Conservation (phyloP, 805 yeast species). For the Monosporozyma unispora region DNA sequence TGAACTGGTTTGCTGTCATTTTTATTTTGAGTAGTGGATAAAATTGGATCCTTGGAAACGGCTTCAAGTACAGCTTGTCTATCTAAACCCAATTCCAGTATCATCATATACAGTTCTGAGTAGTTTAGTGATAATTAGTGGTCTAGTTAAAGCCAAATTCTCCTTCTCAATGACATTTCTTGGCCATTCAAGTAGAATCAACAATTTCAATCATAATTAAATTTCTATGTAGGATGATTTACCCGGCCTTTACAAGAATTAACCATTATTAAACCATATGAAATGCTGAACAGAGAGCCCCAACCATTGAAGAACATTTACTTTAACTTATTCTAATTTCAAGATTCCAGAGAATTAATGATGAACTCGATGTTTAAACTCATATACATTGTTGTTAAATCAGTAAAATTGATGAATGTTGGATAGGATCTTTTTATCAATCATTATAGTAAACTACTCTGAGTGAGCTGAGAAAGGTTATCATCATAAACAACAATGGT, state of each 20-base stretch:
- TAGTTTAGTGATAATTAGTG: too few species aligned
- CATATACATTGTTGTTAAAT: constrained; percentile 9
- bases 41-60: background rate
- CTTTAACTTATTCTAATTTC: too few species aligned
- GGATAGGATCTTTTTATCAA: constrained; percentile 34
- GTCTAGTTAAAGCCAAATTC: too few species aligned
- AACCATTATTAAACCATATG: too few species aligned
- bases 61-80: background rate
- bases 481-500: constrained; percentile 27
- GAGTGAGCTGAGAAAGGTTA: constrained; percentile 37
- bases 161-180: too few species aligned
- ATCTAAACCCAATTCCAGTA: background rate
- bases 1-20: background rate
- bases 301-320: too few species aligned
- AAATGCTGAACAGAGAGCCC: too few species aligned
- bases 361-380: too few species aligned
- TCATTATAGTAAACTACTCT: constrained; percentile 26
- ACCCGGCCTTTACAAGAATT: too few species aligned
- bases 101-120: background rate
- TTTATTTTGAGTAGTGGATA: background rate
- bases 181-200: too few species aligned
- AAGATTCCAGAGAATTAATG: too few species aligned
- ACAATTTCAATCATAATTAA: background rate
- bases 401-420: constrained; percentile 35
- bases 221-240: background rate